Evolutionary conservation across 345 rosid genomes (phyloP).

Genomic region (Populus simonii): DNA sequence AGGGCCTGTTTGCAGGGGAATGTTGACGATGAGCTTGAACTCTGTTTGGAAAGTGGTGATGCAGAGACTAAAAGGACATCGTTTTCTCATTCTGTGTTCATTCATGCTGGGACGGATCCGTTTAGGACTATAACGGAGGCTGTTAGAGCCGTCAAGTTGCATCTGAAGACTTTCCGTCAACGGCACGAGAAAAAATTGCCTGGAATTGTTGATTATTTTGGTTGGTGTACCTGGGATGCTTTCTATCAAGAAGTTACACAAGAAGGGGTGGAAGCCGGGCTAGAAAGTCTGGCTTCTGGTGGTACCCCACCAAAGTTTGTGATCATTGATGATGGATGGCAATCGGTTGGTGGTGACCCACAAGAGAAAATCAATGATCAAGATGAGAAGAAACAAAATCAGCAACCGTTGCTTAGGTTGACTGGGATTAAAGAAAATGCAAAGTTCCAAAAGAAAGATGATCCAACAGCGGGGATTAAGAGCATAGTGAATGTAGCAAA

Average conservation of each 20-base stretch:
- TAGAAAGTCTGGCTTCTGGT: constrained; percentile 59
- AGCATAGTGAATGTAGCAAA: constrained; percentile 65
- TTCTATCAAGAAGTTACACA: constrained; percentile 91
- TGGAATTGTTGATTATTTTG: constrained; percentile 70
- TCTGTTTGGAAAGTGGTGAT: constrained; percentile 95
- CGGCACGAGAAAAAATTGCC: constrained; percentile 90
- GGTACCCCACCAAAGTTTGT: constrained; percentile 83
- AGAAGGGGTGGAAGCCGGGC: constrained; percentile 87
- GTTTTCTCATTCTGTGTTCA: constrained; percentile 58
- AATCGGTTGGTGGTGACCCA: constrained; percentile 59
- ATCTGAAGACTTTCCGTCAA: constrained; percentile 73
- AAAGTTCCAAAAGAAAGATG: constrained; percentile 65
- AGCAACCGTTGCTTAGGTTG: constrained; percentile 48
- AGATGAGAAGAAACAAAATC: constrained; percentile 33
- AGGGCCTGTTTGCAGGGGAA: constrained; percentile 79
- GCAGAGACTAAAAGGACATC: constrained; percentile 55
- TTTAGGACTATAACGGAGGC: constrained; percentile 71
- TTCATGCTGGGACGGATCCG: constrained; percentile 83
- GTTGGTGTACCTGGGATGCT: constrained; percentile 99
- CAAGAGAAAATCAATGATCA: not conserved
- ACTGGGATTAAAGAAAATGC: constrained; percentile 75
- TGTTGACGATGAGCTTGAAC: constrained; percentile 61
- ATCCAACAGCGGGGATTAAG: constrained; percentile 65
- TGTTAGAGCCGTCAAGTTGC: constrained; percentile 57
- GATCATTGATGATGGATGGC: constrained; percentile 98